Percentiles rank a stretch among this genome's conserved stretches.
phyloP scores from a whole-genome alignment of 1,284 basidiomycete species.

The Trichosporon asahii region DNA sequence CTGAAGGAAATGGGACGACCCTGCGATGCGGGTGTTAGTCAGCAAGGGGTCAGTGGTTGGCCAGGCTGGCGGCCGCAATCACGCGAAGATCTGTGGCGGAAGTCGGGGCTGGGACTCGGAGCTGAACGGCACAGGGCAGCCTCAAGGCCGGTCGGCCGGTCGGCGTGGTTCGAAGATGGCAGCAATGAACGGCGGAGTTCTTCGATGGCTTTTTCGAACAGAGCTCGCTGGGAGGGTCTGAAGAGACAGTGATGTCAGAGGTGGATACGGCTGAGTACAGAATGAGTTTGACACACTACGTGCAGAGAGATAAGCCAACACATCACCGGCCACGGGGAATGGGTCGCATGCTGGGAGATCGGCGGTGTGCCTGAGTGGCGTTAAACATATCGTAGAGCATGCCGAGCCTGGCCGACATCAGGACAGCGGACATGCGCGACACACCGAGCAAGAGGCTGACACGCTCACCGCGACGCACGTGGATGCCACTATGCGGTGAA shows the following conservation, averaged over 20 bases:
- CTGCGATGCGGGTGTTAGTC: neutral
- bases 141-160: neutral
- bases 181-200: too few relatives aligned
- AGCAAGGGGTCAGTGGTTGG: neutral
- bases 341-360: too few relatives aligned
- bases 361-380: neutral
- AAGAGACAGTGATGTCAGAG: too few relatives aligned
- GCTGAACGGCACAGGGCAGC: neutral
- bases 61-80: neutral
- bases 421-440: neutral
- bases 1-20: neutral
- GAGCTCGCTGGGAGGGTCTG: too few relatives aligned
- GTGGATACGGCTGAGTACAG: too few relatives aligned
- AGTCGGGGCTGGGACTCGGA: neutral
- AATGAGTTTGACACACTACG: too few relatives aligned
- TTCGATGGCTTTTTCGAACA: too few relatives aligned
- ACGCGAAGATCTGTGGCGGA: neutral
- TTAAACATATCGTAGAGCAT: neutral
- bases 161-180: neutral
- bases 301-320: too few relatives aligned
- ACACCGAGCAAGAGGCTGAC: neutral
- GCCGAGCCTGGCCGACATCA: neutral
- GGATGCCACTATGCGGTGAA: neutral
- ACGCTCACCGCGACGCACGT: neutral
- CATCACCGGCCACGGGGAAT: too few relatives aligned